Percentiles rank a stretch among this genome's conserved stretches.
Conservation (phyloP, 345 rosid genomes). For the Tarenaya hassleriana region DNA sequence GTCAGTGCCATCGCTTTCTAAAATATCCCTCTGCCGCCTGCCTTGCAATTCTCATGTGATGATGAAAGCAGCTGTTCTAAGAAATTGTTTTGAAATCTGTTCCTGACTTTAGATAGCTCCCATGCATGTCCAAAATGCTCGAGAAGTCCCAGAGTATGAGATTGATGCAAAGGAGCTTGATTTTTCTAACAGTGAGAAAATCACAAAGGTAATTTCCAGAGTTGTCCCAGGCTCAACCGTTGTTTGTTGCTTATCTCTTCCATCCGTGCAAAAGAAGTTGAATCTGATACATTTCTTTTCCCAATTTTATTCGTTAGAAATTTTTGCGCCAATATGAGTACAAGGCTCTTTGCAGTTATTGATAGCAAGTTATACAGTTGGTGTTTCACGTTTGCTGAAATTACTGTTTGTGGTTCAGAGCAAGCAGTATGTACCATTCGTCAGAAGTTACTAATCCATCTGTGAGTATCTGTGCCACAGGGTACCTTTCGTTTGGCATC, state of each 20-base stretch:
- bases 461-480: conserved; percentile 22
- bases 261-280: no score
- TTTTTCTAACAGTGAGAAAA: conserved; percentile 56
- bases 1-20: no score
- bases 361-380: background rate
- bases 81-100: conserved; percentile 2
- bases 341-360: background rate
- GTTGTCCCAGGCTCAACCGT: background rate
- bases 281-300: no score
- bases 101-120: conserved; percentile 52
- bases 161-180: conserved; percentile 70
- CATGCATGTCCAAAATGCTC: conserved; percentile 60
- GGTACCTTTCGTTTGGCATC: conserved; percentile 73
- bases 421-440: background rate
- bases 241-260: background rate
- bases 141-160: conserved; percentile 82
- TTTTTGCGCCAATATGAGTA: background rate
- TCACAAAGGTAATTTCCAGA: conserved; percentile 55
- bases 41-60: background rate
- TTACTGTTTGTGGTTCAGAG: background rate
- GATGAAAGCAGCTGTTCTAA: background rate
- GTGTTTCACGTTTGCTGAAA: conserved; percentile 12
- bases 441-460: background rate
- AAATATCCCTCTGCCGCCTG: no score
- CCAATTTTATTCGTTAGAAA: no score